Evolutionary conservation across 176 grass and related monocot species (phyloP), one percentile per base, ranked within the genome.

Genomic region (Musa troglodytarum): DNA sequence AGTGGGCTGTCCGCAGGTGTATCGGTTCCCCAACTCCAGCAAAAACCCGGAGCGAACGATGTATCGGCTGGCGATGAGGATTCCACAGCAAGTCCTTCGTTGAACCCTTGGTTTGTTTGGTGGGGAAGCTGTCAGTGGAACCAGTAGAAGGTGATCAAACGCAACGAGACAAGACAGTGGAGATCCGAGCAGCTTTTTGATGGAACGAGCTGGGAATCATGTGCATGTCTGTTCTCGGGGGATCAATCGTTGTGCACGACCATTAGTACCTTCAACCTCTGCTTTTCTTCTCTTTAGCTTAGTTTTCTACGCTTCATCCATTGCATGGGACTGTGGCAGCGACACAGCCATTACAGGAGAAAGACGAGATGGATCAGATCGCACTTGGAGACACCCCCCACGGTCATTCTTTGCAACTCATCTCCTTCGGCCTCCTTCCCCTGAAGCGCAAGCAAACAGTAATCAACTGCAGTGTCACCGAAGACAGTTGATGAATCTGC

Each of bases 1-100:
- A 19, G 24, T 78, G 79, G 64, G 49, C 26, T 73, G 72, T 83
- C 71, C 50, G 62, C 55, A 8, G 50, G 43, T 74, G 74, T 43
- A 43, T 43, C 34, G 3, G 34, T 43, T 43, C 34, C 34, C 34
- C 34, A 43, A 43, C 34, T 43, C 34, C 34, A 43, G 34, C 34
- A 43, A 5, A 5, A 6, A 4, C 4, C 34, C 34, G 34, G 4
- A 34, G 3, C 34, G 34, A 34, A 4, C 2, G 34, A 34, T 34
- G 34, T 34, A 34, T 34, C 34, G 29, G 29, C 29, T 34, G 29
- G 29, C 29, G 29, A 34, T 34, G 29, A 34, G 34, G 34, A 43
- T 43, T 43, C 3, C 34, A 43, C 0, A 43, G 34, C 34, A 43
- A 43, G 34, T 43, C 34, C 34, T 43, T 43, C 34, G 34, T 43